phyloP scores from a whole-genome alignment of 2,329 filamentous ascomycete species.

The Cytospora piceicola region DNA sequence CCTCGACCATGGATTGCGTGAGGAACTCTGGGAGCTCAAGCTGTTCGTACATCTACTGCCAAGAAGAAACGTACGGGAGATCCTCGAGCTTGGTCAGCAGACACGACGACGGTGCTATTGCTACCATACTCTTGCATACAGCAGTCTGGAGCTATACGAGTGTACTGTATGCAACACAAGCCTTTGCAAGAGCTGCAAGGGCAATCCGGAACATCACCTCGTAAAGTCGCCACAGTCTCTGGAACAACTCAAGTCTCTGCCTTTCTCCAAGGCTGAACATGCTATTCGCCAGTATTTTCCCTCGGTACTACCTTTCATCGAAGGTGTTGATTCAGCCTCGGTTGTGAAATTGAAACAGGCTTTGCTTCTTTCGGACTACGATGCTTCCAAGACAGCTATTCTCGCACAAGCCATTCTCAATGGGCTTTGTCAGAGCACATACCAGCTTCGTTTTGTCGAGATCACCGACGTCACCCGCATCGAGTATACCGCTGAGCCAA shows the following conservation, averaged over 20 bases:
- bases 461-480: constrained; percentile 26
- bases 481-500: constrained; percentile 24
- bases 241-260: constrained; percentile 16
- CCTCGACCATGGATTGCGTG: background rate
- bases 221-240: constrained; percentile 1
- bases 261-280: constrained; percentile 17
- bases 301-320: constrained; percentile 4
- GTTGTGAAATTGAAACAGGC: background rate
- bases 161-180: constrained; percentile 43
- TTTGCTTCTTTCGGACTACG: background rate
- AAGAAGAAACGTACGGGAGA: constrained; percentile 4
- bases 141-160: constrained; percentile 24
- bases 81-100: constrained; percentile 28
- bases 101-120: constrained; percentile 44
- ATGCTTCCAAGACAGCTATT: background rate
- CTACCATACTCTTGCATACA: constrained; percentile 36
- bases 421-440: constrained; percentile 22
- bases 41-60: constrained; percentile 29
- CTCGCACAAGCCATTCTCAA: constrained; percentile 15
- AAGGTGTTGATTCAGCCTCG: background rate
- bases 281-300: constrained; percentile 23
- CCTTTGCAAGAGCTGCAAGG: constrained; percentile 45
- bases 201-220: constrained; percentile 45
- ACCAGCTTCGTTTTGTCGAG: constrained; percentile 25
- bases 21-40: constrained; percentile 8